A percentile compares a stretch with the other conserved stretches of the same genome.
Evolutionary conservation across 768 basidiomycete genomes (phyloP).

Genomic region (Termitomyces titanicus): DNA sequence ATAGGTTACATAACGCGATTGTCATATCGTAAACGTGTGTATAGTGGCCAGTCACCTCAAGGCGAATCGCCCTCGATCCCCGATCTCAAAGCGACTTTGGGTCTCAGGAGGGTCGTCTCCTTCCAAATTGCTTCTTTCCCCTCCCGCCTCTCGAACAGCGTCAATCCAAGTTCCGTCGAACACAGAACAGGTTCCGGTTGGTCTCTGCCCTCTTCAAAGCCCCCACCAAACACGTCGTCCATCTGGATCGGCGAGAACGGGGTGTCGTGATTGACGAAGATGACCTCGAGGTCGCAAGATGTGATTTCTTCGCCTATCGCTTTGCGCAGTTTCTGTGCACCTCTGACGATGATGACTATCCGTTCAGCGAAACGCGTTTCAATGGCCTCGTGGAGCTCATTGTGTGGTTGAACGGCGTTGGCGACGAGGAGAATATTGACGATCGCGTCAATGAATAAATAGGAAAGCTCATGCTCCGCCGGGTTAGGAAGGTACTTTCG

Average conservation of each 20-base stretch:
- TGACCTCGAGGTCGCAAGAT: constrained; percentile 51
- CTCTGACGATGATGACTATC: constrained; percentile 37
- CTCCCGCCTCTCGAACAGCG: constrained; percentile 33
- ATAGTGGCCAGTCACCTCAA: not conserved
- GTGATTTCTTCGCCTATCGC: constrained; percentile 58
- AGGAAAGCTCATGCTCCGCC: constrained; percentile 23
- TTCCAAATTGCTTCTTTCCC: constrained; percentile 45
- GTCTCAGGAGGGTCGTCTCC: constrained; percentile 44
- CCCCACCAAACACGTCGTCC: constrained; percentile 39
- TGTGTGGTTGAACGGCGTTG: constrained; percentile 23
- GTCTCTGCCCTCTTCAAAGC: constrained; percentile 13
- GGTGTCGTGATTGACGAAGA: constrained; percentile 40
- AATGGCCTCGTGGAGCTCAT: constrained; percentile 34
- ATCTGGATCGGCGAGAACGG: constrained; percentile 37
- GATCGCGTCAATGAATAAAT: constrained; percentile 34
- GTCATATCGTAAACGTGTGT: not conserved
- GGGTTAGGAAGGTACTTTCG: constrained; percentile 21
- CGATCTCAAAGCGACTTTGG: constrained; percentile 50
- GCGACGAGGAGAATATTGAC: constrained; percentile 41
- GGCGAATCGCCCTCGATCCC: constrained; percentile 24
- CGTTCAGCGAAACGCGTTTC: constrained; percentile 39
- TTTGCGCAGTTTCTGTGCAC: constrained; percentile 49
- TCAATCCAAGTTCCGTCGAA: constrained; percentile 55
- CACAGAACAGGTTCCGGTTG: constrained; percentile 40
- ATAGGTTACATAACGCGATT: not conserved